These are phyloP conservation scores for Trichoderma sp. DNA, from an alignment of 2,329 filamentous ascomycete species.

Conservation along the genomic window DNA sequence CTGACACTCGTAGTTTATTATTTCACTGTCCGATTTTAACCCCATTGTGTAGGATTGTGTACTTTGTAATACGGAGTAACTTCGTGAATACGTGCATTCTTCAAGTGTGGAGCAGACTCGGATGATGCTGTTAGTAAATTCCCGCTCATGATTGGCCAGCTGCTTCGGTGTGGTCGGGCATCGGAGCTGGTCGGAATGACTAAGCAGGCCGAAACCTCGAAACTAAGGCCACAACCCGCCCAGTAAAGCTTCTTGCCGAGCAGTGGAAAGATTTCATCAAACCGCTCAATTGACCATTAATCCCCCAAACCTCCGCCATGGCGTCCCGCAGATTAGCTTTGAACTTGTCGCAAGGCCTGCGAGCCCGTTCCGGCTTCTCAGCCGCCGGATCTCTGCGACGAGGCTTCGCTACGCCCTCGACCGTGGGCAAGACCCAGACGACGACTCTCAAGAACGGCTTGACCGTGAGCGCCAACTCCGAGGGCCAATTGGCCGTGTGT, in stretches of 20 bases:
- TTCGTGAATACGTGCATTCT: background rate
- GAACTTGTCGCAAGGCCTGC: slow-evolving; percentile 87
- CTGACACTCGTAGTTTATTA: background rate
- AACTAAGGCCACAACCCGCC: slow-evolving; percentile 44
- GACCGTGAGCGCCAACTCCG: slow-evolving; percentile 62
- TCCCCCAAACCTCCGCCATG: slow-evolving; percentile 63
- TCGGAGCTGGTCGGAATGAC: slow-evolving; percentile 45
- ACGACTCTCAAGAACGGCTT: slow-evolving; percentile 97
- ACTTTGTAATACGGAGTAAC: background rate
- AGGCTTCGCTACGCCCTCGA: slow-evolving; percentile 85
- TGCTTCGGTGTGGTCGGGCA: slow-evolving; percentile 22
- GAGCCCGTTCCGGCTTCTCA: slow-evolving; percentile 80
- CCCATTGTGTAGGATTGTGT: background rate
- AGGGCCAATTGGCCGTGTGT: slow-evolving; percentile 40
- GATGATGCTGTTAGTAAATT: slow-evolving; percentile 33
- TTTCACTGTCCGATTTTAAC: too few species aligned
- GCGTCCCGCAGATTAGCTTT: slow-evolving; percentile 96
- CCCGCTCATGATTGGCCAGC: slow-evolving; percentile 33
- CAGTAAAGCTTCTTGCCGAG: slow-evolving; percentile 47
- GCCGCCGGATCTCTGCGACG: slow-evolving; percentile 73
- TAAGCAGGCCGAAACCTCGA: slow-evolving; percentile 35
- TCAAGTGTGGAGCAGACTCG: background rate
- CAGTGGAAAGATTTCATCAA: slow-evolving; percentile 52
- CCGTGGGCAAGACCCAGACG: slow-evolving; percentile 82
- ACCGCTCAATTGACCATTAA: slow-evolving; percentile 53